These are phyloP conservation scores for Globisporangium emineosum DNA, from an alignment of 352 stramenopile species.

Conservation along the genomic window DNA sequence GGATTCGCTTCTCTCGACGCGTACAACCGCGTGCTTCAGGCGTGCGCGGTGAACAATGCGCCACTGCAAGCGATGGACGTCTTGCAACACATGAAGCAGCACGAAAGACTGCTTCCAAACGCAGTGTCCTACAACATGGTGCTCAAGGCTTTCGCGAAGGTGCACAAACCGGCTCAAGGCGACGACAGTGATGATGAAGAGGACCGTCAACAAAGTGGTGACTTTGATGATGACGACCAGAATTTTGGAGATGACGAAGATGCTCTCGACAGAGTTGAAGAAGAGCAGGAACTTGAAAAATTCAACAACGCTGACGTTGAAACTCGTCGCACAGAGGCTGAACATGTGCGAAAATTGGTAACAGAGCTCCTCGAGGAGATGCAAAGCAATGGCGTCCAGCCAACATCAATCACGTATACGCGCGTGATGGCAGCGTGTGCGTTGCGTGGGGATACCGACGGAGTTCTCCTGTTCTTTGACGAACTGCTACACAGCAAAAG, in stretches of 20 bases:
- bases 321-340: not conserved
- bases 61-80: slow-evolving; percentile 40
- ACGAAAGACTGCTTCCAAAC: slow-evolving; percentile 29
- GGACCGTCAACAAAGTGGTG: slow-evolving; percentile 14
- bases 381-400: slow-evolving; percentile 13
- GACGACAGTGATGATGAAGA: slow-evolving; percentile 18
- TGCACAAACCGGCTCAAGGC: slow-evolving; percentile 17
- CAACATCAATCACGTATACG: slow-evolving; percentile 26
- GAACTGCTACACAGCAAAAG: slow-evolving; percentile 1
- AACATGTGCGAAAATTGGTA: slow-evolving; percentile 15
- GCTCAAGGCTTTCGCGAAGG: slow-evolving; percentile 45
- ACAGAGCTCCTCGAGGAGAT: slow-evolving; percentile 34
- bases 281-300: not conserved
- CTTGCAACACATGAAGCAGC: slow-evolving; percentile 32
- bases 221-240: slow-evolving; percentile 2
- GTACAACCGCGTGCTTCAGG: slow-evolving; percentile 58
- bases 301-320: not conserved
- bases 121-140: slow-evolving; percentile 57
- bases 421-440: slow-evolving; percentile 38
- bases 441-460: slow-evolving; percentile 34
- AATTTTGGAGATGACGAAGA: not conserved
- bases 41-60: slow-evolving; percentile 40
- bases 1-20: slow-evolving; percentile 34
- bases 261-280: slow-evolving; percentile 3
- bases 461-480: slow-evolving; percentile 40